Evolutionary conservation across 1,284 basidiomycete genomes (phyloP), one percentile per base, ranked within the genome.

Genomic region (Ganoderma resinaceum): DNA sequence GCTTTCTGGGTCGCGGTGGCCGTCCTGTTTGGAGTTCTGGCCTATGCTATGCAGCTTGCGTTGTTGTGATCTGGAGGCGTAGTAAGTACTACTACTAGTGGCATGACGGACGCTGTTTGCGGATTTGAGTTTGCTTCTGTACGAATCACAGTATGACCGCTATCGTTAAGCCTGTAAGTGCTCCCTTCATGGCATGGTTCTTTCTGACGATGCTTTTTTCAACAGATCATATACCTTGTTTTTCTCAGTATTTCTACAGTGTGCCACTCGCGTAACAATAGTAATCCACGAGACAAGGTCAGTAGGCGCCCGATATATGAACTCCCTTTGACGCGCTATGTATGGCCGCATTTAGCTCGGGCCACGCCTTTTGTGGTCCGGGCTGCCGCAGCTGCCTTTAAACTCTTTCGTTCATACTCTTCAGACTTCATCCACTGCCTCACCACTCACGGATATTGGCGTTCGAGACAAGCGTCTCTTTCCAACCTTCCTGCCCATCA

Each of bases 1-100:
- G 29, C 40, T 35, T 29, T 74, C 14, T 73, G 65, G 66, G 63
- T 61, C 14, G 7, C 40, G 11, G 42, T 74, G 12, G 72, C 71
- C 2, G 60, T 71, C 14, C 37, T 74, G 4, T 33, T 67, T 16
- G 72, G 49, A 5, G 29, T 72, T 3, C 7, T 69, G 9, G 70
- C 65, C 5, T 55, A 40, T 7, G 8, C 33, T 29, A 5, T 33
- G 29, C 62, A 57, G 3, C 20, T 63, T 37, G 58, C 16, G 52
- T 52, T 55, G 40, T 33, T 63, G 62, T 63, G 62, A 63, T 6
- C n/a, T 12, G 23, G 14, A 38, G 55, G 18, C 33, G 16, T 16
- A 20, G 18, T 29, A 26, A 29, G 23, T 55, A 7, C n/a, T n/a
- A n/a, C n/a, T n/a, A n/a, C n/a, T n/a, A n/a, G n/a, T n/a, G n/a